Base-by-base conservation (phyloP, 257 asterid species). In the Jaltomata sinuosa region DNA sequence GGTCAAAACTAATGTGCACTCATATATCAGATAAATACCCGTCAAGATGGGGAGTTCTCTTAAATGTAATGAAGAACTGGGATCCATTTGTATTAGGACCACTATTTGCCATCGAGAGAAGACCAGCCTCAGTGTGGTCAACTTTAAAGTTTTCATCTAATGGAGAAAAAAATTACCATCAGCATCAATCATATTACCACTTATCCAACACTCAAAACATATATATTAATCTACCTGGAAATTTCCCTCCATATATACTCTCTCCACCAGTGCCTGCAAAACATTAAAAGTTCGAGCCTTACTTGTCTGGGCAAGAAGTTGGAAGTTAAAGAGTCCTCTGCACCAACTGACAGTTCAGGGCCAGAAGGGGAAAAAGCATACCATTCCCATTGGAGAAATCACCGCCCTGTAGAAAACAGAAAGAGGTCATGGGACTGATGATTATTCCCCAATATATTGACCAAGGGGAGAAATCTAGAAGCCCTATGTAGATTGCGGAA, bases 221-320 rank as follows among this genome's bases (percentile, higher is more conserved):
- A 64, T 82, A 47, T 4, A 64, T 6, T 31, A 47, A 50, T 86
- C 36, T 89, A 97, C 98, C 99, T 86, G 93, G 90, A 91, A 95
- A 95, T 90, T 93, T 97, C 84, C 98, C 98, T 85, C 99, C 99
- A 84, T 92, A 97, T 38, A 97, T 93, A 88, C 99, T 95, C 89
- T 97, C 99, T 86, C 99, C 99, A 88, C 99, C 99, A 87, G 98
- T 97, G 93, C 99, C 99, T 97, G 99, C 97, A 95, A 94, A 88
- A 94, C 95, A 95, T 90, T 88, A 93, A 92, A 94, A 91, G 88
- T 90, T 86, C 82, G 90, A 86, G 91, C 92, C 93, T 92, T 91
- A 93, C 92, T 88, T 87, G 92, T 92, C 93, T 89, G 92, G 88
- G 89, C 97, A 87, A 87, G 93, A 90, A 85, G 93, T 87, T 87